Evolutionary conservation across 495 filamentous ascomycete genomes (phyloP).

Genomic region (Aspergillus heteromorphus): DNA sequence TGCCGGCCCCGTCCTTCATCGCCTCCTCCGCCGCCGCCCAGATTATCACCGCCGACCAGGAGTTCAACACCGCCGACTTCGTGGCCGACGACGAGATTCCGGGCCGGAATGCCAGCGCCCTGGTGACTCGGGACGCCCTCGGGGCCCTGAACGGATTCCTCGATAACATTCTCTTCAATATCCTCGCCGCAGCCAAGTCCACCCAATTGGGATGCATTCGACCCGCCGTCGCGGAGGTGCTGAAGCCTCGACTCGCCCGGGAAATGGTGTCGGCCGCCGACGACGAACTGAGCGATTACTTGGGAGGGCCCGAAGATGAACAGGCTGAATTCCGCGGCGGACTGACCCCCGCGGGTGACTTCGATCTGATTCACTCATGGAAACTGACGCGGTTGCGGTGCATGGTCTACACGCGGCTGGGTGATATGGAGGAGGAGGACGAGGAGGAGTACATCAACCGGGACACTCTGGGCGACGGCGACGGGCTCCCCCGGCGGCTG

Average conservation of each 20-base stretch:
- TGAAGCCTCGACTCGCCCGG: constrained; percentile 82
- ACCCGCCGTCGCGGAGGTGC: constrained; percentile 77
- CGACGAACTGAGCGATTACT: constrained; percentile 82
- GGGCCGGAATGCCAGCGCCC: constrained; percentile 50
- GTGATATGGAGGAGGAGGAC: constrained; percentile 96
- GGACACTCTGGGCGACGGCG: constrained; percentile 55
- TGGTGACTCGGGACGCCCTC: constrained; percentile 71
- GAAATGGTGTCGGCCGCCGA: constrained; percentile 86
- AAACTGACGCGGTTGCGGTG: constrained; percentile 85
- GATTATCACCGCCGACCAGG: constrained; percentile 84
- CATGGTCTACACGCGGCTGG: constrained; percentile 96
- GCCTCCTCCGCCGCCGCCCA: constrained; percentile 84
- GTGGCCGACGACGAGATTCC: constrained; percentile 59
- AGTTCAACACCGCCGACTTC: constrained; percentile 61
- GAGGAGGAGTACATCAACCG: constrained; percentile 79
- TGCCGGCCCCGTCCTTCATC: constrained; percentile 82
- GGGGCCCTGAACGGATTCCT: constrained; percentile 86
- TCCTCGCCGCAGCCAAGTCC: constrained; percentile 73
- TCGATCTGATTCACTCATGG: constrained; percentile 86
- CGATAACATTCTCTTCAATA: constrained; percentile 86
- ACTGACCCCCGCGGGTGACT: constrained; percentile 52
- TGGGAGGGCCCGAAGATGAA: constrained; percentile 71
- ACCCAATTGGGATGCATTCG: constrained; percentile 74
- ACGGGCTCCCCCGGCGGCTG: constrained; percentile 47
- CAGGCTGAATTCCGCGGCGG: constrained; percentile 53